A percentile compares a stretch with the other conserved stretches of the same genome.
phyloP scores from a whole-genome alignment of 2,329 filamentous ascomycete genomes.

The Tolypocladium amazonense region DNA sequence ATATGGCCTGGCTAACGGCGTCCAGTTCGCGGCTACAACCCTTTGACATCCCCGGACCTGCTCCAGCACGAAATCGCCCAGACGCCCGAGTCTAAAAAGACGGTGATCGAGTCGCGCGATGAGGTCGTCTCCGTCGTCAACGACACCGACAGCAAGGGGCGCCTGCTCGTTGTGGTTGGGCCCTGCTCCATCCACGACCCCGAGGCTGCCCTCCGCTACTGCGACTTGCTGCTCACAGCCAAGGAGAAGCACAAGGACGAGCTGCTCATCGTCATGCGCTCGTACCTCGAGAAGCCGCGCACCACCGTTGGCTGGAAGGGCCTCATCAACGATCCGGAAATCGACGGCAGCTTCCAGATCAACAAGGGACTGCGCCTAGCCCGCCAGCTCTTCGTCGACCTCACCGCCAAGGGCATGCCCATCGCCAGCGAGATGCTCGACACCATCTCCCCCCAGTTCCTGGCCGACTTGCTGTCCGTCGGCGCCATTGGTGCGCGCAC shows the following conservation, averaged over 20 bases:
- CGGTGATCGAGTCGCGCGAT: slow-evolving; percentile 50
- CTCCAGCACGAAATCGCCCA: slow-evolving; percentile 85
- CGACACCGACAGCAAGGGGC: slow-evolving; percentile 49
- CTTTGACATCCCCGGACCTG: slow-evolving; percentile 82
- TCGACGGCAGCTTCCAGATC: slow-evolving; percentile 97
- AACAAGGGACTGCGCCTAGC: slow-evolving; percentile 89
- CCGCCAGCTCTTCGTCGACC: slow-evolving; percentile 83
- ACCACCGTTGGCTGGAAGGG: slow-evolving; percentile 99
- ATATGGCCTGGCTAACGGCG: not conserved
- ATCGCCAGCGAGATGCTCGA: slow-evolving; percentile 97
- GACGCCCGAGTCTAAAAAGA: slow-evolving; percentile 44
- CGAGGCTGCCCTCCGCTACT: slow-evolving; percentile 82
- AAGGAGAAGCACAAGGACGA: slow-evolving; percentile 85
- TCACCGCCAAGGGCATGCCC: slow-evolving; percentile 88
- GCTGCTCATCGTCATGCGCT: slow-evolving; percentile 91
- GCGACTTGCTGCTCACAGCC: slow-evolving; percentile 66
- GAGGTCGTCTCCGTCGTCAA: slow-evolving; percentile 61
- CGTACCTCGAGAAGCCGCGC: slow-evolving; percentile 96
- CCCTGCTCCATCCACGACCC: slow-evolving; percentile 98
- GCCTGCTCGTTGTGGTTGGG: slow-evolving; percentile 68
- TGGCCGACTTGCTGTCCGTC: slow-evolving; percentile 82
- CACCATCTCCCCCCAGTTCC: slow-evolving; percentile 94
- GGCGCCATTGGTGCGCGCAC: slow-evolving; percentile 94
- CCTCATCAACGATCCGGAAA: slow-evolving; percentile 95
- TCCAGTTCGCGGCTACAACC: slow-evolving; percentile 79